Evolutionary conservation across 208 protist genomes (phyloP).

Genomic region (Leishmania arabica): DNA sequence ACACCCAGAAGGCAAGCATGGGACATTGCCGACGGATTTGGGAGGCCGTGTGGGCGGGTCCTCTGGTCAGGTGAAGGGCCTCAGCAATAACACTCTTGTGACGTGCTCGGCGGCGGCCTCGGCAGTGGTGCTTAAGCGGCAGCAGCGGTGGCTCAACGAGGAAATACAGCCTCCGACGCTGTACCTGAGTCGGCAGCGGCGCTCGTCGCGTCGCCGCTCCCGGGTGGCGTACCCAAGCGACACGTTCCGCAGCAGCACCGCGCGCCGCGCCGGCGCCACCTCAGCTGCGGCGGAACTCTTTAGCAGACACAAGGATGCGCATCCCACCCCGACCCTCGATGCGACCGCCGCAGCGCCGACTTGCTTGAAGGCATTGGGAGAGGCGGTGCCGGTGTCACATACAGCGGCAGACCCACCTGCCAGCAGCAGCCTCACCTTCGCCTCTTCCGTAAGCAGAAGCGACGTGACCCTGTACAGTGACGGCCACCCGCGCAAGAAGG

Average conservation of each 20-base stretch:
- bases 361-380: neutral
- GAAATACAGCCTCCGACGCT: constrained; percentile 16
- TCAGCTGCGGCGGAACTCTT: constrained; percentile 28
- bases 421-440: neutral
- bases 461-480: constrained; percentile 15
- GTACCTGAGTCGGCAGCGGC: constrained; percentile 25
- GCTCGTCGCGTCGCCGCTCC: constrained; percentile 14
- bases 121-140: neutral
- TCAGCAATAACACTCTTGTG: neutral
- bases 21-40: neutral
- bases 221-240: constrained; percentile 13
- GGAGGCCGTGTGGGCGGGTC: neutral
- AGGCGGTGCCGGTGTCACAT: neutral
- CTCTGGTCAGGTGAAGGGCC: neutral
- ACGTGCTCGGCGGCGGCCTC: neutral
- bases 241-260: constrained; percentile 29
- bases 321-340: constrained; percentile 1
- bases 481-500: constrained; percentile 15
- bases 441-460: neutral
- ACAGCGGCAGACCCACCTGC: neutral
- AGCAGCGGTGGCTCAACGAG: constrained; percentile 9
- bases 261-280: constrained; percentile 24
- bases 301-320: neutral
- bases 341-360: neutral
- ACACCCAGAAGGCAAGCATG: neutral